phyloP scores from a whole-genome alignment of 257 asterid species.

The Solanum lycopersicoides region DNA sequence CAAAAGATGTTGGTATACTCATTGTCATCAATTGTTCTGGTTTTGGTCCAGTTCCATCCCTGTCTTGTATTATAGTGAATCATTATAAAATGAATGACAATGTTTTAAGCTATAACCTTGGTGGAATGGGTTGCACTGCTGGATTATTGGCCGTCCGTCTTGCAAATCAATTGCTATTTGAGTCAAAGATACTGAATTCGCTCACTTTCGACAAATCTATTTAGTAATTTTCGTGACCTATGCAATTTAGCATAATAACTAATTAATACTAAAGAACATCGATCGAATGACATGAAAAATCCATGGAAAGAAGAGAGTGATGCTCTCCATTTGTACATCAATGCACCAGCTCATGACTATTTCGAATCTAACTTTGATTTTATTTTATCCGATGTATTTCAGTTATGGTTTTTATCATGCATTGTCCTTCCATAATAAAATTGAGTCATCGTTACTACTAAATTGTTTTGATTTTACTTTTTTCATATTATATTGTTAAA shows the following conservation, averaged over 20 bases:
- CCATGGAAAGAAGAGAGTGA: neutral
- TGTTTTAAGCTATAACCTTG: conserved; percentile 25
- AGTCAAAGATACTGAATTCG: neutral
- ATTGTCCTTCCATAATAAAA: neutral
- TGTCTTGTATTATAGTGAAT: conserved; percentile 31
- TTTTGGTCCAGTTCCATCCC: conserved; percentile 35
- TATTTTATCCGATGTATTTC: too few relatives aligned
- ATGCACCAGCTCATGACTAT: neutral
- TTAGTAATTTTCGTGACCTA: too few relatives aligned
- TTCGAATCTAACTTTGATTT: neutral
- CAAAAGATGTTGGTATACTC: conserved; percentile 26
- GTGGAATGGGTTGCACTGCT: conserved; percentile 48
- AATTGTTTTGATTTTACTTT: too few relatives aligned
- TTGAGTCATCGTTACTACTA: neutral
- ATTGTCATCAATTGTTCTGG: conserved; percentile 40
- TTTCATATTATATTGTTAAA: too few relatives aligned
- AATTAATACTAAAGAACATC: neutral
- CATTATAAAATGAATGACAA: conserved; percentile 20
- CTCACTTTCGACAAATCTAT: too few relatives aligned
- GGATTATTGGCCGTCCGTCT: conserved; percentile 34
- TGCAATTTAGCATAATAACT: too few relatives aligned
- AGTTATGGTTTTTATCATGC: neutral
- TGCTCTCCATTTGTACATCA: neutral
- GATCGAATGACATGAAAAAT: neutral
- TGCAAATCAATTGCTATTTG: conserved; percentile 24